Percentiles rank a stretch among this genome's conserved stretches.
Evolutionary conservation across 305 asterid species (phyloP).

Genomic region (Solanum aculeatissimum): DNA sequence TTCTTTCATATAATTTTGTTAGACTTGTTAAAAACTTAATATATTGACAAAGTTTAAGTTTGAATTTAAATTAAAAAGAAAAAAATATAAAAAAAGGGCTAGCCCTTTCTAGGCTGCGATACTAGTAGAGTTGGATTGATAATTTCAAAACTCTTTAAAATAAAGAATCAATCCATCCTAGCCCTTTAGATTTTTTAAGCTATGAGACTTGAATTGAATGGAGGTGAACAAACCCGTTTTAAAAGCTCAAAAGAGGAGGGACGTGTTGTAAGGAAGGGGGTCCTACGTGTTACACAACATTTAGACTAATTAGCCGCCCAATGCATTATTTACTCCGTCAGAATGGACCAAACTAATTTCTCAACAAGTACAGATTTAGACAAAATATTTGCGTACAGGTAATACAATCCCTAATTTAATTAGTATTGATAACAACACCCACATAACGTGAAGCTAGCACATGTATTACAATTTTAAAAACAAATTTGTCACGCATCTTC

Average conservation of each 20-base stretch:
- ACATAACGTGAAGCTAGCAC: neutral
- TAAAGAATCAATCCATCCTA: too few species aligned
- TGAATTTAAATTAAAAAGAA: too few species aligned
- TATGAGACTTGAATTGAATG: too few species aligned
- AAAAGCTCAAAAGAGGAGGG: neutral
- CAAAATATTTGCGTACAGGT: neutral
- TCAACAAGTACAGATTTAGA: neutral
- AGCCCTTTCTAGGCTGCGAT: too few species aligned
- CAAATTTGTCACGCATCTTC: neutral
- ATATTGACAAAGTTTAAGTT: too few species aligned
- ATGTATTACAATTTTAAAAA: neutral
- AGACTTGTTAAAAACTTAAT: too few species aligned
- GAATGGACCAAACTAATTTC: neutral
- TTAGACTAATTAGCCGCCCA: neutral
- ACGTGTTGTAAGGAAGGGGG: neutral
- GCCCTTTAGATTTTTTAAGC: too few species aligned
- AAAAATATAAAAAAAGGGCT: too few species aligned
- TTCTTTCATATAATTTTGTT: too few species aligned
- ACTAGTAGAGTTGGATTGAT: too few species aligned
- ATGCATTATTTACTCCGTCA: neutral
- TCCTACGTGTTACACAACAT: neutral
- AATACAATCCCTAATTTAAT: neutral
- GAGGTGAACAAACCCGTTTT: too few species aligned
- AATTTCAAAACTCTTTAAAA: too few species aligned
- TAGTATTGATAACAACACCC: neutral